Evolutionary conservation across 129 eudicot species (phyloP).

Genomic region (Helichrysum umbraculigerum): DNA sequence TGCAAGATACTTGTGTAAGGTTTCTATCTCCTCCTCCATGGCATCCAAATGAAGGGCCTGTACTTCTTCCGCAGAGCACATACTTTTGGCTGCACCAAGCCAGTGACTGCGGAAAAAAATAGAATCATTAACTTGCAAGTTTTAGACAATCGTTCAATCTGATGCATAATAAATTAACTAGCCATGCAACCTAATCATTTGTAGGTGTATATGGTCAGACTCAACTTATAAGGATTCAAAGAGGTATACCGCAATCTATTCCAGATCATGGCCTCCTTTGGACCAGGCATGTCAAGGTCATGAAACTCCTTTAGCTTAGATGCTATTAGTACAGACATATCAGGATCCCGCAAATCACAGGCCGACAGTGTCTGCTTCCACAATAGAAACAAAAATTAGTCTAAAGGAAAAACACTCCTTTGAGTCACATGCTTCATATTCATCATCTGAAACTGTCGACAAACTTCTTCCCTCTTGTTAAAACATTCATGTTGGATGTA

Average conservation of each 20-base stretch:
- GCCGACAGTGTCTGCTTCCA: slow-evolving; percentile 84
- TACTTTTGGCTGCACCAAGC: slow-evolving; percentile 60
- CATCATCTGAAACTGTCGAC: background rate
- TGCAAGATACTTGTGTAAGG: slow-evolving; percentile 51
- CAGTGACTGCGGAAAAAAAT: slow-evolving; percentile 50
- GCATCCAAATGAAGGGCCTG: slow-evolving; percentile 48
- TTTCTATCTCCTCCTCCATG: slow-evolving; percentile 65
- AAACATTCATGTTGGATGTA: background rate
- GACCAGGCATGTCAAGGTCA: slow-evolving; percentile 82
- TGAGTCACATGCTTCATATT: background rate
- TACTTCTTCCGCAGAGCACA: slow-evolving; percentile 55
- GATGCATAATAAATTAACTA: slow-evolving; percentile 13
- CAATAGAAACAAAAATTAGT: slow-evolving; percentile 10
- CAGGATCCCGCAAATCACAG: slow-evolving; percentile 82
- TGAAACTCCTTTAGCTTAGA: slow-evolving; percentile 92
- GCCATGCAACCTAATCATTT: slow-evolving; percentile 35
- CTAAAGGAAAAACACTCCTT: background rate
- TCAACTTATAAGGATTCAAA: slow-evolving; percentile 23
- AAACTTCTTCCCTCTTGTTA: background rate
- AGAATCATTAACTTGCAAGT: slow-evolving; percentile 5
- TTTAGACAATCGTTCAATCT: slow-evolving; percentile 2
- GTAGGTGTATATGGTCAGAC: slow-evolving; percentile 22
- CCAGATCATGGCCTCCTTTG: slow-evolving; percentile 69
- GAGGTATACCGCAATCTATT: slow-evolving; percentile 68
- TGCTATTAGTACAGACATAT: slow-evolving; percentile 81